phyloP scores from a whole-genome alignment of 805 yeast genomes.

The Brettanomyces naardenensis region DNA sequence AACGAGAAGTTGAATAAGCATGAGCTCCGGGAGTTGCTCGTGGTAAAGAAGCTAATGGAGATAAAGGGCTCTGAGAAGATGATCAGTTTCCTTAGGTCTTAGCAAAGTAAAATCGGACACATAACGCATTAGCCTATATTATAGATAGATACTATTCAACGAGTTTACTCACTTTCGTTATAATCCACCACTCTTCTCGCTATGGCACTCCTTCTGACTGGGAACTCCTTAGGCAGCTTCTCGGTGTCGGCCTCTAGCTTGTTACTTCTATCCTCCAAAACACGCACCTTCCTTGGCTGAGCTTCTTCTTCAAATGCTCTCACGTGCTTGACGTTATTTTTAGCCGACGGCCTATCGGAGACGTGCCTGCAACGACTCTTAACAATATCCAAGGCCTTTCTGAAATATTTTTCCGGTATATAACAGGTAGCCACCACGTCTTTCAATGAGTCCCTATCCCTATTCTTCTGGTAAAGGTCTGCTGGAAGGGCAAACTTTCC shows the following conservation, averaged over 20 bases:
- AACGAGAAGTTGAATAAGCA: constrained; percentile 16
- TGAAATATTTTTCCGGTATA: constrained; percentile 33
- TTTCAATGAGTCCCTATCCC: constrained; percentile 50
- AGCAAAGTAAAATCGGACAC: neutral
- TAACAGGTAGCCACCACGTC: constrained; percentile 45
- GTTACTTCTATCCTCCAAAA: too few relatives aligned
- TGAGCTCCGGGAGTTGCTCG: constrained; percentile 44
- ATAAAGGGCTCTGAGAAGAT: constrained; percentile 64
- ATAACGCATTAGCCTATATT: too few relatives aligned
- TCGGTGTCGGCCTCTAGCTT: neutral
- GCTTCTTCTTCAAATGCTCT: too few relatives aligned
- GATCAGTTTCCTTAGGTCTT: constrained; percentile 42
- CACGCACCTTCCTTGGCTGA: too few relatives aligned
- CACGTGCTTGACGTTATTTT: neutral
- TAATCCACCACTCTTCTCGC: constrained; percentile 5
- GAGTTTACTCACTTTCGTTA: neutral
- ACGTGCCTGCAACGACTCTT: constrained; percentile 8
- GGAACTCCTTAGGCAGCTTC: neutral
- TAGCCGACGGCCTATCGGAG: neutral
- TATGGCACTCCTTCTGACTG: constrained; percentile 2
- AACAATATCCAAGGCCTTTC: constrained; percentile 4
- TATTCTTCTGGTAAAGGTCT: constrained; percentile 64
- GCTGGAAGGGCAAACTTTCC: constrained; percentile 62
- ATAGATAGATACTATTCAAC: neutral
- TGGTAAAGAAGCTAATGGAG: constrained; percentile 54